Percentiles rank a stretch among this genome's conserved stretches.
phyloP scores from a whole-genome alignment of 164 flowering plant genomes.

The Echeveria elegans region DNA sequence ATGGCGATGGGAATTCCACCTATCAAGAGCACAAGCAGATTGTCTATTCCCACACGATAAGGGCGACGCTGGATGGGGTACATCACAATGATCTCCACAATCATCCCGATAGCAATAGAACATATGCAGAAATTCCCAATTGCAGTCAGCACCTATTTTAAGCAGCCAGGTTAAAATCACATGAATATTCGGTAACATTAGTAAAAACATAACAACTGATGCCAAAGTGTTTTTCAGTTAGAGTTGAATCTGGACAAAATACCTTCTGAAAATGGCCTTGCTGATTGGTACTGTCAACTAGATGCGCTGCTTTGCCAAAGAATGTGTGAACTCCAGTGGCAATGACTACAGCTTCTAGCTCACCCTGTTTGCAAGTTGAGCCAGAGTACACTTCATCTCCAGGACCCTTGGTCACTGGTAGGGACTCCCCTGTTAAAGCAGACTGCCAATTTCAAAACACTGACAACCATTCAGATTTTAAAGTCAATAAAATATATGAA shows the following conservation, averaged over 20 bases:
- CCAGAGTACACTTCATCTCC: constrained; percentile 59
- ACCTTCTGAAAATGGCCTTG: constrained; percentile 61
- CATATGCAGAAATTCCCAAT: constrained; percentile 75
- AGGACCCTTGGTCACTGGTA: constrained; percentile 52
- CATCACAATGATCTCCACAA: constrained; percentile 66
- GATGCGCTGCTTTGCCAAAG: constrained; percentile 66
- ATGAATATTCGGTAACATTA: constrained; percentile 3
- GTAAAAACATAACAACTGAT: background rate
- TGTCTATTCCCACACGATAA: constrained; percentile 63
- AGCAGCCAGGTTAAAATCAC: background rate
- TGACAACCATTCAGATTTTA: background rate
- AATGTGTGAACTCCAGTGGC: constrained; percentile 67
- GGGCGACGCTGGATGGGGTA: constrained; percentile 51
- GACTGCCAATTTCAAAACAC: constrained; percentile 30
- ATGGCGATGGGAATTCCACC: constrained; percentile 78
- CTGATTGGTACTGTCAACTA: constrained; percentile 48
- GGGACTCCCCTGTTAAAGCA: constrained; percentile 57
- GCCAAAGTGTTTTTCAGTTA: background rate
- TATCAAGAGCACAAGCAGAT: constrained; percentile 56
- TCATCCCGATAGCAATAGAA: constrained; percentile 68
- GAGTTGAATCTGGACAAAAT: background rate
- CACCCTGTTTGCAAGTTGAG: constrained; percentile 63
- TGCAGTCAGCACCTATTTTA: constrained; percentile 59
- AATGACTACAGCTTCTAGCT: constrained; percentile 52
- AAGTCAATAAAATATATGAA: background rate